These are phyloP conservation scores for Monosporozyma solicola DNA, from an alignment of 805 yeast genomes.

Conservation along the genomic window DNA sequence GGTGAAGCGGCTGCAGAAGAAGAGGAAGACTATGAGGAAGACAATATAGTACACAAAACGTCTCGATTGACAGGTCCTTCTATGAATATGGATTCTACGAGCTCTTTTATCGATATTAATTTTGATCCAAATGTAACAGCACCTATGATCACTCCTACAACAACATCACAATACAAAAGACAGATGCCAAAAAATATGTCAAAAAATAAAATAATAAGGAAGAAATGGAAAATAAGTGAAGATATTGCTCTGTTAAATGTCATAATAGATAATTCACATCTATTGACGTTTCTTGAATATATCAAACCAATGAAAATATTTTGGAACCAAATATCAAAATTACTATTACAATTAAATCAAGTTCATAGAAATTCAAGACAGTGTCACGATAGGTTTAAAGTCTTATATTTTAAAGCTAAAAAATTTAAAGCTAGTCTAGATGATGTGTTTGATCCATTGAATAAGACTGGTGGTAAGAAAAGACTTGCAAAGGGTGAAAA, in stretches of 20 bases:
- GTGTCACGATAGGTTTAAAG: constrained; percentile 25
- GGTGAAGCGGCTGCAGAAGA: neutral
- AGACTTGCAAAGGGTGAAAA: neutral
- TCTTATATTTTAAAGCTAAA: constrained; percentile 16
- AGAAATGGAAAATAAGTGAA: constrained; percentile 20
- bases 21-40: neutral
- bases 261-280: constrained; percentile 12
- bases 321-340: constrained; percentile 20
- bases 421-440: constrained; percentile 1
- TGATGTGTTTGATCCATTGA: neutral
- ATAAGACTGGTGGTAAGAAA: neutral
- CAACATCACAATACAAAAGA: neutral
- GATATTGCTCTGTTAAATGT: constrained; percentile 17
- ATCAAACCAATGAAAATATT: constrained; percentile 26
- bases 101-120: neutral
- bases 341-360: constrained; percentile 12
- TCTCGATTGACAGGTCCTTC: neutral
- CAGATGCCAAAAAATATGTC: neutral
- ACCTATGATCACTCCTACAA: neutral
- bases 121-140: neutral
- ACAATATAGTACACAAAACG: neutral
- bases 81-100: neutral
- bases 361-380: constrained; percentile 23
- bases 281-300: constrained; percentile 19
- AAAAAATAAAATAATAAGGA: constrained; percentile 10